Evolutionary conservation across 139 green algal genomes (phyloP).

Genomic region (Chlamydomonas sp.): DNA sequence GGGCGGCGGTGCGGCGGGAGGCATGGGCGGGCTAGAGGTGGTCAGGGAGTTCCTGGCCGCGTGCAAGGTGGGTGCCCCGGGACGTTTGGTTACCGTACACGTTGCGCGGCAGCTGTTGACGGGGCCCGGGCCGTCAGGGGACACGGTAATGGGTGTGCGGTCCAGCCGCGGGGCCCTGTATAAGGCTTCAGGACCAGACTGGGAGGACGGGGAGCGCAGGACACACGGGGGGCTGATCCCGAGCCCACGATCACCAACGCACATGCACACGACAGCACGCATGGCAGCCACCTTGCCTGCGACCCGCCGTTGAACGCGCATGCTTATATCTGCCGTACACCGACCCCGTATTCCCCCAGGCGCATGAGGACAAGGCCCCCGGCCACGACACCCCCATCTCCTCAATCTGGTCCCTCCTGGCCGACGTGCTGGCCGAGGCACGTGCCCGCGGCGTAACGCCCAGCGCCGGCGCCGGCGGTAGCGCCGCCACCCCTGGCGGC

Average conservation of each 20-base stretch:
- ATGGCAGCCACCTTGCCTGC: no score
- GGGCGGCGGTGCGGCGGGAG: neutral
- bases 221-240: no score
- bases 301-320: no score
- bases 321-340: neutral
- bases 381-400: conserved; percentile 63
- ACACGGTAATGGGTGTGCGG: no score
- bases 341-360: neutral
- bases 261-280: no score
- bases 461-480: neutral
- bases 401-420: conserved; percentile 74
- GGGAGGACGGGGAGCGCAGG: no score
- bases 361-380: conserved; percentile 47
- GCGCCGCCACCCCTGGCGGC: neutral
- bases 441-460: conserved; percentile 29
- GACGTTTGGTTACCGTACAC: no score
- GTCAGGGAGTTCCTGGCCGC: conserved; percentile 47
- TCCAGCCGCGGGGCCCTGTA: no score
- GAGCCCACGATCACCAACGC: no score
- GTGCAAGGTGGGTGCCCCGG: conserved; percentile 1
- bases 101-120: no score
- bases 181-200: no score
- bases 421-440: conserved; percentile 60
- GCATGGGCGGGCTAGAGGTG: conserved; percentile 33
- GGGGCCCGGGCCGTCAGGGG: no score